Conservation (phyloP, 1,139 yeast species). For the Yamadazyma membranifaciens region DNA sequence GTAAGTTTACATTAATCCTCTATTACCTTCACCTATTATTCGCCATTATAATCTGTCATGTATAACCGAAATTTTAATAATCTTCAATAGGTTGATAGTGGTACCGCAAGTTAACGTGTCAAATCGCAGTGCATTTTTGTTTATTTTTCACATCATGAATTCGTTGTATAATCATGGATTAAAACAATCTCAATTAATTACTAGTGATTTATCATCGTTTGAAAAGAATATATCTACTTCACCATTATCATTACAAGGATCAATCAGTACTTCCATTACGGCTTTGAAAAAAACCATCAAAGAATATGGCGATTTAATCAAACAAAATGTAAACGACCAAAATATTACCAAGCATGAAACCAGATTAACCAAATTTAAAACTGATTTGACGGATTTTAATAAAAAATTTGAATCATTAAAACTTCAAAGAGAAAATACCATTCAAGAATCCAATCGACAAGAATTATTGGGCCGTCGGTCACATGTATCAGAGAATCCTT, state of each 20-base stretch:
- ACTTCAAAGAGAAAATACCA: slow-evolving; percentile 58
- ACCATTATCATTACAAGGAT: slow-evolving; percentile 77
- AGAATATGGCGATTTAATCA: slow-evolving; percentile 68
- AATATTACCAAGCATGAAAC: slow-evolving; percentile 61
- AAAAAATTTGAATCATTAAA: slow-evolving; percentile 63
- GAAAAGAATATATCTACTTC: slow-evolving; percentile 66
- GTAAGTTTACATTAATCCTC: no score
- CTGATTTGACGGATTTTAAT: slow-evolving; percentile 56
- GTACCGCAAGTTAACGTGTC: no score
- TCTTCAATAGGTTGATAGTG: no score
- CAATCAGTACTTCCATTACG: slow-evolving; percentile 79
- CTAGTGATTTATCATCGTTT: slow-evolving; percentile 65
- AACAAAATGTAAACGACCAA: slow-evolving; percentile 57
- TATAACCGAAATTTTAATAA: no score
- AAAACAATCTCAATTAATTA: slow-evolving; percentile 74
- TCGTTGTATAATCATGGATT: slow-evolving; percentile 86
- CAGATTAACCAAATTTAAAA: slow-evolving; percentile 59
- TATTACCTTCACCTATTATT: no score
- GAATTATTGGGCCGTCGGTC: slow-evolving; percentile 60
- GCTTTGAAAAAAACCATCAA: slow-evolving; percentile 73
- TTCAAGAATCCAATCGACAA: slow-evolving; percentile 53
- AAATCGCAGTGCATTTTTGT: not conserved
- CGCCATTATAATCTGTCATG: no score
- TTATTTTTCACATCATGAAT: slow-evolving; percentile 42
- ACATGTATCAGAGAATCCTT: slow-evolving; percentile 61